Conservation (phyloP, 768 basidiomycete genomes). For the Suillus ampliporus region DNA sequence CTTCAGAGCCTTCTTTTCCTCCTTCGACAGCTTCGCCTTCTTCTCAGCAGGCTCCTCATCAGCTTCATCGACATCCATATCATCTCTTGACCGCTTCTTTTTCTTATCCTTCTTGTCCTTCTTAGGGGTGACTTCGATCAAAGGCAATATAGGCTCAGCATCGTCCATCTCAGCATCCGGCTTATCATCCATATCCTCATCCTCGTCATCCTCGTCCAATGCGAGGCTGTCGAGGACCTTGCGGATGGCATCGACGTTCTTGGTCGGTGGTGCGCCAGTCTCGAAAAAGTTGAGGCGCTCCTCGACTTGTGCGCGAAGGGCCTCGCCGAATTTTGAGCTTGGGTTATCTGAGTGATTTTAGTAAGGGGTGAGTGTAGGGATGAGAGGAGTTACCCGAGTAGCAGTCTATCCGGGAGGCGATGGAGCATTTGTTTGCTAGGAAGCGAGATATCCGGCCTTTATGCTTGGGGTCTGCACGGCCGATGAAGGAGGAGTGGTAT, state of each 20-base stretch:
- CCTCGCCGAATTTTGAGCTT: conserved; percentile 93
- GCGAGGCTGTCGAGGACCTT: conserved; percentile 84
- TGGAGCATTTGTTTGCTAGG: conserved; percentile 98
- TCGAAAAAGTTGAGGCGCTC: conserved; percentile 96
- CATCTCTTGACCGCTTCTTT: conserved; percentile 71
- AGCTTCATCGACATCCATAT: conserved; percentile 65
- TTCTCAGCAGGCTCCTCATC: conserved; percentile 58
- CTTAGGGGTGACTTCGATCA: conserved; percentile 58
- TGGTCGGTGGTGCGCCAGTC: conserved; percentile 84
- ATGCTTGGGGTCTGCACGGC: conserved; percentile 90
- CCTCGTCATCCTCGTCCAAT: conserved; percentile 67
- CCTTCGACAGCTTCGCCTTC: conserved; percentile 80
- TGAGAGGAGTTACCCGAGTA: conserved; percentile 66
- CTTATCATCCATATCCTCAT: conserved; percentile 45
- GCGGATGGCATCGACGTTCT: conserved; percentile 91
- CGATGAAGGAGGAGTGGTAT: conserved; percentile 97
- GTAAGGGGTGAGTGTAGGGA: neutral
- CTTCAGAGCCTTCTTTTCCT: conserved; percentile 86
- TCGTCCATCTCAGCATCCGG: conserved; percentile 52
- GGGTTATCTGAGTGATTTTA: conserved; percentile 64
- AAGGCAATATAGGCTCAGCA: conserved; percentile 56
- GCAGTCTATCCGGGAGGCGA: conserved; percentile 96
- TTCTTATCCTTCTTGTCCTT: conserved; percentile 73
- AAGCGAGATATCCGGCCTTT: conserved; percentile 99
- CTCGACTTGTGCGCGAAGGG: conserved; percentile 91